Evolutionary conservation across 768 basidiomycete genomes (phyloP).

Genomic region (Coprinopsis sp.): DNA sequence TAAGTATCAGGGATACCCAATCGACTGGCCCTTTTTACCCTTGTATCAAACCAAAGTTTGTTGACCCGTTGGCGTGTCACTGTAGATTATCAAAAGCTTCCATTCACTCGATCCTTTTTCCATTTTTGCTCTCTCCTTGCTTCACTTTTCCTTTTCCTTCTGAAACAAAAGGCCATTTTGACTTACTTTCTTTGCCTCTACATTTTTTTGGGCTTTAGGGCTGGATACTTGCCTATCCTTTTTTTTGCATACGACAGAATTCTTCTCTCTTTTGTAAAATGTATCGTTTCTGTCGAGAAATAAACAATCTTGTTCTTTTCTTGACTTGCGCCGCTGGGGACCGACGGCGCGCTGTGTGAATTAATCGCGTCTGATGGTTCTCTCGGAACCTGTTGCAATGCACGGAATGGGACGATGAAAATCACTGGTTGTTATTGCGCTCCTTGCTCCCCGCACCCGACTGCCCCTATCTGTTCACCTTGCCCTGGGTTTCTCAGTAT

Average conservation of each 20-base stretch:
- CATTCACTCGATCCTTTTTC: constrained; percentile 21
- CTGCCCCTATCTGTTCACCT: too few relatives aligned
- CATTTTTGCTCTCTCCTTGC: not conserved
- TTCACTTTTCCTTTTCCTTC: constrained; percentile 3
- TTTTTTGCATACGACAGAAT: constrained; percentile 18
- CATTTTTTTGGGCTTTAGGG: constrained; percentile 8
- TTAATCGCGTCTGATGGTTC: not conserved
- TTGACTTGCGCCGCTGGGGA: not conserved
- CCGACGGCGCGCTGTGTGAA: not conserved
- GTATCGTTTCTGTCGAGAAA: constrained; percentile 8
- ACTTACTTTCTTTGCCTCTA: not conserved
- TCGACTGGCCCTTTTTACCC: constrained; percentile 16
- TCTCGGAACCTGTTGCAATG: constrained; percentile 1
- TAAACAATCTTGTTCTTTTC: constrained; percentile 1
- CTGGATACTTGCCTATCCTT: constrained; percentile 8
- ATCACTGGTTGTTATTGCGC: constrained; percentile 3
- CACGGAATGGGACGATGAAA: constrained; percentile 7
- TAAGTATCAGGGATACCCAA: constrained; percentile 14
- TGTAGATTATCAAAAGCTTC: constrained; percentile 15
- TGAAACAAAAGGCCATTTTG: not conserved
- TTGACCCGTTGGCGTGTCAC: constrained; percentile 25
- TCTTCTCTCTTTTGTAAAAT: constrained; percentile 15
- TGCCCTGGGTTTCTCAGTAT: not conserved
- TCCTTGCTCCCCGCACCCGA: too few relatives aligned
- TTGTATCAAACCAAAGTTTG: constrained; percentile 30